These are phyloP conservation scores for Xerocomus potaroensis DNA, from an alignment of 768 basidiomycete genomes.

Conservation along the genomic window DNA sequence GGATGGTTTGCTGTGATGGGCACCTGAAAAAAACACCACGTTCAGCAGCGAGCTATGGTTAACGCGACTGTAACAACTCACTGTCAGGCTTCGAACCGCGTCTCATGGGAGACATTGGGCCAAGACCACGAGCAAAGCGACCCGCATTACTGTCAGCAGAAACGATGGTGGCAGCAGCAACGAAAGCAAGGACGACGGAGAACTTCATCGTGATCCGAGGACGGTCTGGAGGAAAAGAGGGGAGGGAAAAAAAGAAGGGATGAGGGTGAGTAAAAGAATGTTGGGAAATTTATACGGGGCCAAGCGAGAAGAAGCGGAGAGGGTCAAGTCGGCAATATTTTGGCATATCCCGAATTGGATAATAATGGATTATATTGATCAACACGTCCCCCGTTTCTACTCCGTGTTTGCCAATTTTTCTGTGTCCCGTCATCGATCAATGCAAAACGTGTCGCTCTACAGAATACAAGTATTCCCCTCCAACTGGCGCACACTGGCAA, in stretches of 20 bases:
- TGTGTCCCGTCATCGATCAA: no score
- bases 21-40: conserved; percentile 30
- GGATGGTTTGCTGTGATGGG: conserved; percentile 19
- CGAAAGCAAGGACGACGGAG: conserved; percentile 32
- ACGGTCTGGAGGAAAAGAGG: not conserved
- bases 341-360: conserved; percentile 1
- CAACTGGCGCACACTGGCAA: no score
- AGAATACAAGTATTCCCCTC: no score
- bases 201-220: conserved; percentile 26
- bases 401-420: no score
- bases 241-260: not conserved
- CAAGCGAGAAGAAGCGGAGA: conserved; percentile 1
- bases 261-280: not conserved
- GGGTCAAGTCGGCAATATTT: conserved; percentile 16
- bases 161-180: conserved; percentile 34
- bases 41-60: not conserved
- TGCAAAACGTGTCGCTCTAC: no score
- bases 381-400: no score
- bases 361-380: no score
- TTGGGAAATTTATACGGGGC: not conserved
- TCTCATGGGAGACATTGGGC: conserved; percentile 41
- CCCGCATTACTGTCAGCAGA: conserved; percentile 49
- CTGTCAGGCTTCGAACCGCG: conserved; percentile 32
- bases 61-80: conserved; percentile 16
- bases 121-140: conserved; percentile 51